Base-by-base conservation (phyloP, 2,329 filamentous ascomycete genomes). In the Ophiognomonia clavigignenti-juglandacearum region DNA sequence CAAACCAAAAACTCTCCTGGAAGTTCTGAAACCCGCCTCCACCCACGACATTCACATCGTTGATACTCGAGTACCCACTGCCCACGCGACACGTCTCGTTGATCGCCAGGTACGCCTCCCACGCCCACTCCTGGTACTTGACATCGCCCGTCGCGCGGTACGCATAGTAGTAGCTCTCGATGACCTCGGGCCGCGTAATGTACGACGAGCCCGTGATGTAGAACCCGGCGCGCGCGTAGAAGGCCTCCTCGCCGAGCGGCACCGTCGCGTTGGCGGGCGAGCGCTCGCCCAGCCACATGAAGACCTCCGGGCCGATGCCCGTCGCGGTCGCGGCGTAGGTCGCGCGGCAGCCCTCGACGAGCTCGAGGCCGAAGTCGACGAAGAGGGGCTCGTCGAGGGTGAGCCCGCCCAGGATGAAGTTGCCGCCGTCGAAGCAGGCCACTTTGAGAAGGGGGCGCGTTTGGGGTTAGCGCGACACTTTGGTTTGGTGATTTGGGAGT, bases 1-100 rank as follows among this genome's bases (percentile, higher is more conserved):
- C 88, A 63, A 95, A 89, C 71, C 86, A 83, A 69, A 93, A 95
- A 58, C 85, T 91, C 68, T 95, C 88, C 73, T 92, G 86, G 62
- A 85, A 83, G 62, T 95, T 80, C 35, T 66, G 64, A 50, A 76
- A 80, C 0, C 67, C 64, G 1, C 85, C 86, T 9, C 86, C 87
- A 24, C 71, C 72, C 4, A 59, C 57, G 3, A 65, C 67, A 55
- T 86, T 88, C 38, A 95, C 86, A 60, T 95, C 65, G 0, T 57
- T 62, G 46, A 95, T 69, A 24, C 77, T 74, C 11, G 78, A 77
- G 65, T 82, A 95, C 7, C 86, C 89, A 19, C 77, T 82, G 6
- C 78, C 79, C 0, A 77, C 78, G 20, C 76, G 69, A 53, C 82
- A 83, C 14, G 78, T 85, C 24, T 64, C 63, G 57, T 82, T 83